Evolutionary conservation across 371 early-diverging fungal species (phyloP), one percentile per base, ranked within the genome.

Genomic region (Mucor velutinosus): DNA sequence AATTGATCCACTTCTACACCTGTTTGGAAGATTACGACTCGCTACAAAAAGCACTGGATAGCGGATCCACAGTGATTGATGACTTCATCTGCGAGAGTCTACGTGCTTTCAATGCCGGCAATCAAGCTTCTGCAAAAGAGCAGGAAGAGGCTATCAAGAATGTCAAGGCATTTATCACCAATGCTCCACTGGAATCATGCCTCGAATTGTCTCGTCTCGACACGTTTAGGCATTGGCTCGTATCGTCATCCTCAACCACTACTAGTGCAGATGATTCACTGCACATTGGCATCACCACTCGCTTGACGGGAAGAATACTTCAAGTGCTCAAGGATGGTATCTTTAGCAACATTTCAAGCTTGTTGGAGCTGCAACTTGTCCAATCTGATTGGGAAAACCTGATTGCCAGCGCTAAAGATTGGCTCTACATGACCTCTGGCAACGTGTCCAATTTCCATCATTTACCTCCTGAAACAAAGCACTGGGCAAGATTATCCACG

Each of bases 21-120:
- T 73, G 71, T 19, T 29, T 77, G 27, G 75, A 79, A 64, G 79
- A 80, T 37, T 80, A 80, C 29, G 67, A 69, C 3, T 29, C 72
- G 4, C 53, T 80, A 0, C 64, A 68, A 33, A 32, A 41, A 0
- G 11, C 71, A 17, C 35, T 68, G 19, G 58, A 68, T 10, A 49
- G 62, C 5, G 65, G 64, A 3, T 43, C 63, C 10, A 70, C 61
- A 3, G 41, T 73, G n/a, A 66, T 72, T 45, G 69, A 72, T 33
- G 62, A 61, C 12, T 64, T 72, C 25, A 58, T 74, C 12, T 64
- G 69, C 14, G 53, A 64, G 23, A 65, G 70, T 25, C 41, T 79
- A 17, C 61, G 61, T 3, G 47, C 69, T 19, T 74, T 76, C n/a
- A 67, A 72, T 55, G 67, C 61, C 12, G 51, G 59, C n/a, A 47